Base-by-base conservation (phyloP, 2,329 filamentous ascomycete genomes). In the Elsinoe fawcettii region DNA sequence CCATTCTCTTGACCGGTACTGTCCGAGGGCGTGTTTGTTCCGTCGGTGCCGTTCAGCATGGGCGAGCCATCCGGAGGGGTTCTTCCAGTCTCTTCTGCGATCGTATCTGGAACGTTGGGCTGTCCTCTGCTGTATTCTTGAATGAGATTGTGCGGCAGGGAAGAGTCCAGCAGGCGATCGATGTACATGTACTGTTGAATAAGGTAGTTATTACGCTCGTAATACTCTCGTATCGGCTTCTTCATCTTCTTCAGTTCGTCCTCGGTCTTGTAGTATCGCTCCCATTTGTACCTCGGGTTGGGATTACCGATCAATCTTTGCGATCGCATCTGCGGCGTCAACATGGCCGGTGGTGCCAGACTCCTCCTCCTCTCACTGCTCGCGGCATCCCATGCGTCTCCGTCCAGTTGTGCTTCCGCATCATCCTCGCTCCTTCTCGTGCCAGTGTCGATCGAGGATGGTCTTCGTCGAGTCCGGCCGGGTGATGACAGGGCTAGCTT, bases 101-200 rank as follows among this genome's bases (percentile, higher is more conserved):
- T 93, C 9, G 88, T 90, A 30, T 81, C 77, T 1, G 89, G 87
- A 5, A 90, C 80, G 63, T 83, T 80, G 5, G 66, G 61, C 18
- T 55, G 37, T 14, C 23, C 11, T 61, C 86, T 76, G 62, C 85
- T 85, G 71, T 96, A 96, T 71, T 96, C 91, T 67, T 95, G 91
- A 58, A 97, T 84, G 44, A 97, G 77, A 65, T 92, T 86, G 67
- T 95, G 91, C 1, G 91, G 91, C n/a, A 96, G 81, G 27, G 89
- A 91, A 7, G 90, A 96, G 72, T 96, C 90, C 60, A 97, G 80
- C 58, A 97, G 77, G 55, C 86, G 83, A 72, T 96, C 92, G 65
- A 96, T 96, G 70, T 95, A 96, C 61, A 95, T 78, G 70, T 96
- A 97, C 69, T 95, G 87, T 70, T 93, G 88, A 59, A 97, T 84